Conservation (phyloP, 306 rosid genomes). For the Macrotyloma uniflorum region DNA sequence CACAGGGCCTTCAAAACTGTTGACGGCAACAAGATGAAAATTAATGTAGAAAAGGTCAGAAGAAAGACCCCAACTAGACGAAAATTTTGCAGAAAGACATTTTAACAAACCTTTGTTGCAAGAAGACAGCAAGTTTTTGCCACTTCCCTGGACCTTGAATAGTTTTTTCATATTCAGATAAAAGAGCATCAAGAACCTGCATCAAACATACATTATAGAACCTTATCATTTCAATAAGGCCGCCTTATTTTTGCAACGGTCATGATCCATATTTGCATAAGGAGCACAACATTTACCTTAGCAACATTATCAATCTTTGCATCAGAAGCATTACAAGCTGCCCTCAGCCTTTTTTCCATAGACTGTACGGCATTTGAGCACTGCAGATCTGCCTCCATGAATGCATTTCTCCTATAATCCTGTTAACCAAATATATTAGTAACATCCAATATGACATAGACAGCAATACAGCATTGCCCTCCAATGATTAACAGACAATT, state of each 20-base stretch:
- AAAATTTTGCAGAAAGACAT: background rate
- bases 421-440: constrained; percentile 51
- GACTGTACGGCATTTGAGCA: constrained; percentile 79
- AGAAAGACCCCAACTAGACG: background rate
- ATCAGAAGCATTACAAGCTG: constrained; percentile 83
- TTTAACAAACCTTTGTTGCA: constrained; percentile 75
- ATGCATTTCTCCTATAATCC: constrained; percentile 86
- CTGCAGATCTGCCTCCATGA: constrained; percentile 84
- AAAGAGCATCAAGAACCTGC: constrained; percentile 90
- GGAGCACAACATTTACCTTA: constrained; percentile 55
- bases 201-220: constrained; percentile 31
- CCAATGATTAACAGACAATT: background rate
- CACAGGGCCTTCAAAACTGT: constrained; percentile 91
- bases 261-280: constrained; percentile 5
- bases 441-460: constrained; percentile 13
- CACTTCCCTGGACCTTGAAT: constrained; percentile 90
- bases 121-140: constrained; percentile 76
- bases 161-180: constrained; percentile 76
- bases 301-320: constrained; percentile 77
- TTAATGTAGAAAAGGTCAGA: background rate
- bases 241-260: background rate
- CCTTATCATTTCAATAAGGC: constrained; percentile 18
- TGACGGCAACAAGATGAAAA: constrained; percentile 14
- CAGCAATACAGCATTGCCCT: background rate
- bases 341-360: constrained; percentile 93